Evolutionary conservation across 1,139 yeast genomes (phyloP).

Genomic region (Nadsonia commutata): DNA sequence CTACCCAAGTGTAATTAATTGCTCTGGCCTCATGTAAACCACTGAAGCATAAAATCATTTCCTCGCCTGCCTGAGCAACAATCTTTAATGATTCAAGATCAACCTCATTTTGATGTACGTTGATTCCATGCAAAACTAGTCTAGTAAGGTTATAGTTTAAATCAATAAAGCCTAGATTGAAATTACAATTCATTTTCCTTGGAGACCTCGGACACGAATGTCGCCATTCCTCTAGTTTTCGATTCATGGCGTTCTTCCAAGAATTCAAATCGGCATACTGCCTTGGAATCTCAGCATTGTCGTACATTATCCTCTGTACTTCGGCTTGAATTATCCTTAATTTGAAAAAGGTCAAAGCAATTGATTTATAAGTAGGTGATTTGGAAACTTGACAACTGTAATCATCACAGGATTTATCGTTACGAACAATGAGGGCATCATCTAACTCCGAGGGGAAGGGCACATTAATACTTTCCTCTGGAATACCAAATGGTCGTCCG

Average conservation of each 20-base stretch:
- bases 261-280: constrained; percentile 36
- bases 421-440: constrained; percentile 43
- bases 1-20: constrained; percentile 86
- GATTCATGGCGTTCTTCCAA: constrained; percentile 43
- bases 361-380: constrained; percentile 48
- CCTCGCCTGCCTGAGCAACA: constrained; percentile 49
- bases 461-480: constrained; percentile 50
- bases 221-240: constrained; percentile 49
- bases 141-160: constrained; percentile 68
- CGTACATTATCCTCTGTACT: constrained; percentile 57
- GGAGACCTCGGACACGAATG: constrained; percentile 39
- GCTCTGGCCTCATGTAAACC: constrained; percentile 39
- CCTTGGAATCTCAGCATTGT: constrained; percentile 56
- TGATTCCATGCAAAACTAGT: constrained; percentile 58
- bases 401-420: constrained; percentile 17
- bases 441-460: constrained; percentile 60
- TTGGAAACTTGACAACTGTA: constrained; percentile 15
- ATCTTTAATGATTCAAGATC: constrained; percentile 38
- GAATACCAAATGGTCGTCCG: constrained; percentile 61
- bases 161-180: constrained; percentile 52
- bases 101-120: constrained; percentile 51
- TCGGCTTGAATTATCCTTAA: constrained; percentile 67
- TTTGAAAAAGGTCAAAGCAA: constrained; percentile 50
- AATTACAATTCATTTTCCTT: constrained; percentile 56
- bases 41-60: constrained; percentile 49